These are phyloP conservation scores for Solanum chilense DNA, from an alignment of 257 asterid genomes.

Conservation along the genomic window DNA sequence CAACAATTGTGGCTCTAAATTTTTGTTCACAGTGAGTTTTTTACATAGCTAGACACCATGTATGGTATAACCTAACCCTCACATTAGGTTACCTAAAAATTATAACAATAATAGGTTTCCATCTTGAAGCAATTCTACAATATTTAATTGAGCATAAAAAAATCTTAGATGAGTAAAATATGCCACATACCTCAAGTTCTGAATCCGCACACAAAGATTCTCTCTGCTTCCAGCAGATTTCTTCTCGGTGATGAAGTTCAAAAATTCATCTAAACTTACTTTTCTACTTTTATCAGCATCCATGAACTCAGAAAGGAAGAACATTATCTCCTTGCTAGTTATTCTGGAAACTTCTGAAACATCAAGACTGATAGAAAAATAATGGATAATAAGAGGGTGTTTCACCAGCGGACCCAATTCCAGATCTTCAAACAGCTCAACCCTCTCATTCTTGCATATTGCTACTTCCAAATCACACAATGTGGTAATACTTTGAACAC, in stretches of 20 bases:
- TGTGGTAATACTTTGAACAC: constrained; percentile 65
- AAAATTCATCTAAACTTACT: constrained; percentile 34
- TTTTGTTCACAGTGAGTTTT: neutral
- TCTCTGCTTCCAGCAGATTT: constrained; percentile 43
- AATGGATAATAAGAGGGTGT: constrained; percentile 65
- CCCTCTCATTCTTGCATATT: constrained; percentile 71
- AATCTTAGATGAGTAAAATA: neutral
- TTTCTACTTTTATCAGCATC: constrained; percentile 23
- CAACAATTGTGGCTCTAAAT: neutral
- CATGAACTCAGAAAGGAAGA: constrained; percentile 59
- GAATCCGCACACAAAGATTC: constrained; percentile 71
- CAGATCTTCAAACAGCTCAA: constrained; percentile 67
- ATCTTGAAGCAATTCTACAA: neutral
- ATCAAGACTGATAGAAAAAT: constrained; percentile 56
- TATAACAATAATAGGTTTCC: neutral
- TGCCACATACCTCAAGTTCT: constrained; percentile 56
- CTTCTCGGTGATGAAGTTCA: constrained; percentile 58
- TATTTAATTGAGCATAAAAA: neutral
- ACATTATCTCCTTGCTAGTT: constrained; percentile 53
- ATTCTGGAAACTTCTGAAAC: constrained; percentile 49
- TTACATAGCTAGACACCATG: neutral
- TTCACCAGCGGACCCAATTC: constrained; percentile 85
- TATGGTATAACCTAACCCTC: neutral
- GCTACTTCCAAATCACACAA: constrained; percentile 76
- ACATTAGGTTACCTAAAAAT: neutral